A percentile compares a stretch with the other conserved stretches of the same genome.
phyloP scores from a whole-genome alignment of 2,329 filamentous ascomycete genomes.

The Colletotrichum sp. region DNA sequence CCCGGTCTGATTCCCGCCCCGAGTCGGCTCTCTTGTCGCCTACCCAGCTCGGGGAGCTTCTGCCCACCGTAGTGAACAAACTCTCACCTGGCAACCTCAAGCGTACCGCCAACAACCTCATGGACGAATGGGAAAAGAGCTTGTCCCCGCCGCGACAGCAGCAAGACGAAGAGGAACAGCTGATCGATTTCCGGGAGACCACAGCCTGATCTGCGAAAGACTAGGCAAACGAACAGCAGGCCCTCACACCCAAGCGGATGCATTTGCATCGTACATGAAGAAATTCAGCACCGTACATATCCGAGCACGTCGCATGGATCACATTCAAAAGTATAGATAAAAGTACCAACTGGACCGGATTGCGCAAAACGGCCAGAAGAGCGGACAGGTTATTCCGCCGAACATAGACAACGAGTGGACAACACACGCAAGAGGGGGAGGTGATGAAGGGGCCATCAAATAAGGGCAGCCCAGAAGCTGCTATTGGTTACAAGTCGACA shows the following conservation, averaged over 20 bases:
- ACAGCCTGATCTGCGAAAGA: not conserved
- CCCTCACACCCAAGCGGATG: not conserved
- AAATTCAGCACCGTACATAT: not conserved
- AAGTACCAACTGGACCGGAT: not conserved
- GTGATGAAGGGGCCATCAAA: not conserved
- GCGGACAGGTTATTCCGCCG: slow-evolving; percentile 6
- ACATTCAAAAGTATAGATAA: slow-evolving; percentile 13
- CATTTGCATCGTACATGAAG: not conserved
- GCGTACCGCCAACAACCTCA: slow-evolving; percentile 81
- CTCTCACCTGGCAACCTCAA: slow-evolving; percentile 79
- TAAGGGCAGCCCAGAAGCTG: not conserved
- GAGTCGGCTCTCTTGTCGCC: slow-evolving; percentile 31
- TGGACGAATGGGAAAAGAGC: slow-evolving; percentile 91
- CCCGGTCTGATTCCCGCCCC: not conserved
- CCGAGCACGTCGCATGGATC: not conserved
- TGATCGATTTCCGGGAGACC: slow-evolving; percentile 20
- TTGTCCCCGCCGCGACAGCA: slow-evolving; percentile 56
- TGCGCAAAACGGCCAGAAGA: slow-evolving; percentile 6
- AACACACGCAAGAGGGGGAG: not conserved
- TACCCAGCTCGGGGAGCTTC: slow-evolving; percentile 57
- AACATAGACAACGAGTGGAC: not conserved
- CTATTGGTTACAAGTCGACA: not conserved
- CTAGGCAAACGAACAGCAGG: not conserved
- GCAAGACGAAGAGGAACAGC: slow-evolving; percentile 5
- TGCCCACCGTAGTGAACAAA: slow-evolving; percentile 75